Conservation (phyloP, 352 stramenopile species). For the Phytophthora sojae region DNA sequence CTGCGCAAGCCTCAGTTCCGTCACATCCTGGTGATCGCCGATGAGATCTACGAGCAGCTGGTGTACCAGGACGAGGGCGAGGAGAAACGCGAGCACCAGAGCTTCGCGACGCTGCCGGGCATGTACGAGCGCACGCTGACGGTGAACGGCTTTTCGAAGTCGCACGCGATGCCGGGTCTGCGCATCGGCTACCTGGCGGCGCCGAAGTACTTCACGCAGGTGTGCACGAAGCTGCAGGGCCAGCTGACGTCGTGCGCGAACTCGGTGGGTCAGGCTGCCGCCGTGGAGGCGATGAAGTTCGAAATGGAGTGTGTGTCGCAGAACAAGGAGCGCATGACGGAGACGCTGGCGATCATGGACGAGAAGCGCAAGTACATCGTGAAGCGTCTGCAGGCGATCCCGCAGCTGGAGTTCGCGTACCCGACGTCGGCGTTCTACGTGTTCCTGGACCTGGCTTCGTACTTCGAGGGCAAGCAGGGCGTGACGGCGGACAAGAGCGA, state of each 20-base stretch:
- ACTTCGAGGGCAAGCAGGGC: conserved; percentile 73
- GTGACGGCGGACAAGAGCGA: conserved; percentile 49
- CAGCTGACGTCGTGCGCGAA: conserved; percentile 96
- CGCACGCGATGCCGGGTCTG: conserved; percentile 96
- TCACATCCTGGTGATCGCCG: conserved; percentile 89
- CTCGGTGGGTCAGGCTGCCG: conserved; percentile 93
- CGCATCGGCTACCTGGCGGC: conserved; percentile 93
- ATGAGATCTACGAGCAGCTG: conserved; percentile 98
- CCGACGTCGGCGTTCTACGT: conserved; percentile 97
- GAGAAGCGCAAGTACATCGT: conserved; percentile 94
- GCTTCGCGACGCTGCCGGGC: conserved; percentile 71
- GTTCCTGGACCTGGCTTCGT: conserved; percentile 90
- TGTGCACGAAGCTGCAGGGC: conserved; percentile 93
- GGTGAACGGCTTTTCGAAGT: conserved; percentile 98
- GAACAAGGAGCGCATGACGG: conserved; percentile 61
- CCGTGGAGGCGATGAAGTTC: conserved; percentile 89
- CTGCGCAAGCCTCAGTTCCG: conserved; percentile 68
- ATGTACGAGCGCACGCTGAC: conserved; percentile 94
- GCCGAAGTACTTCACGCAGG: conserved; percentile 83
- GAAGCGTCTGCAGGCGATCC: conserved; percentile 83
- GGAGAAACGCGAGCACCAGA: conserved; percentile 65
- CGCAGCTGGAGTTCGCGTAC: conserved; percentile 82
- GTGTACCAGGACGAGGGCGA: conserved; percentile 88
- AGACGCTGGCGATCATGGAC: conserved; percentile 63
- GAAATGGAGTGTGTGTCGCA: conserved; percentile 72